Base-by-base conservation (phyloP, 2,329 filamentous ascomycete species). In the Grosmannia serpens region DNA sequence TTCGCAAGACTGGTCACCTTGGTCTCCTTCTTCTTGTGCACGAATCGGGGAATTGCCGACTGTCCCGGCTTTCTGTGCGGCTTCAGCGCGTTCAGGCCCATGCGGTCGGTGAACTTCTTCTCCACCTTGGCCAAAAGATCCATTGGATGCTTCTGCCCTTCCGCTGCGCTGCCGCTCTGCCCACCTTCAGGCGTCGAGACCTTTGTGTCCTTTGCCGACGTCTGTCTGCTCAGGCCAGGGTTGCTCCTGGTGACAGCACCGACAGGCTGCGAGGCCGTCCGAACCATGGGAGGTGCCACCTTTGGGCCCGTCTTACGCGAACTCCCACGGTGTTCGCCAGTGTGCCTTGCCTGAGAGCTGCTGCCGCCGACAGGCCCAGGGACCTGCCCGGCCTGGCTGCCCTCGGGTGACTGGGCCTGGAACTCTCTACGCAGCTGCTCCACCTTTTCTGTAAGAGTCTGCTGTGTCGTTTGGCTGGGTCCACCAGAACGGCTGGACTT, bases 1-100 rank as follows among this genome's bases (percentile, higher is more conserved):
- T 99, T 89, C 22, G 94, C 90, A 55, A 99, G 78, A n/a, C 86
- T 91, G 10, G 91, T 95, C 2, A 99, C 94, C 66, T 88, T 89
- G 4, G 88, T 83, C 56, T 86, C 81, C 63, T 84, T 86, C 64
- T 81, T 85, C 68, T 85, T 88, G 55, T 87, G 84, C 31, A 96
- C 83, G 29, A 94, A 94, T 35, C 94, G 84, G 31, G 91, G 91
- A 61, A 99, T 97, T 49, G 92, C 80, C 1, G 94, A 97, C n/a
- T 77, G 73, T 3, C 75, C 75, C 1, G 71, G 69, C 66, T 84
- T 85, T 29, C 78, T 73, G 59, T 77, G 72, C 24, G 71, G 71
- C 67, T 91, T 92, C 59, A 89, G 72, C 4, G 82, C 77, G 31
- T 77, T 78, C 1, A 92, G 72, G 0, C 84, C 85, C 15, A 91